Evolutionary conservation across 352 stramenopile genomes (phyloP), one percentile per base, ranked within the genome.

Genomic region (Globisporangium apiculatum): DNA sequence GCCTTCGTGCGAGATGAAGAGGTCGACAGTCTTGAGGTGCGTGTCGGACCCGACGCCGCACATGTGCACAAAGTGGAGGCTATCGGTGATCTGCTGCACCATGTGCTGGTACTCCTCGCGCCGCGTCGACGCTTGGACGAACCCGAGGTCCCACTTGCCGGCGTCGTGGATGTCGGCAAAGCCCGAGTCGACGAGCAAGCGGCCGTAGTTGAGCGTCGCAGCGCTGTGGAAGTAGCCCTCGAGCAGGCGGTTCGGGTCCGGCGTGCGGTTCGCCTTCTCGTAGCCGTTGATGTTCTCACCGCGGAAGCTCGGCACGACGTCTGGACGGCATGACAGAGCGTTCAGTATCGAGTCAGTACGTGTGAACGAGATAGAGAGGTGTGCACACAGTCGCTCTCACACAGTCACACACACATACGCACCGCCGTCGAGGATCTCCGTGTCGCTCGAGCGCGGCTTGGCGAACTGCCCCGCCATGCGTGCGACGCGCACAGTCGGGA

Each of bases 1-100:
- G 24, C 96, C 98, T 87, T 99, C 96, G 70, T 99, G 97, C n/a
- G 95, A 97, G 31, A 97, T 97, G 77, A 98, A 99, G 64, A 99
- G 95, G 66, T 98, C 90, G 40, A 97, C 97, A 35, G 94, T 96
- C 63, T 96, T 97, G 48, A 99, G 89, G 51, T 89, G 73, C 14
- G 83, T 78, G 67, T 87, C 59, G 15, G 91, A 96, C 55, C 97
- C 93, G 11, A 99, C 87, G 52, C 96, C 97, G 69, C 96, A 98
- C 66, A 91, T 94, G 71, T 92, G 83, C 63, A 96, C 86, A 74
- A 99, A 99, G 66, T 98, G 91, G 37, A 99, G 75, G 54, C 89
- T 97, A 72, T 99, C 94, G 54, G 98, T 96, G 66, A 99, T 97
- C 75, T 98, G 97, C 50, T 85, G 76, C 12, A 97, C 95, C 77